These are phyloP conservation scores for Candida krabiensis DNA, from an alignment of 805 yeast species.

Conservation along the genomic window DNA sequence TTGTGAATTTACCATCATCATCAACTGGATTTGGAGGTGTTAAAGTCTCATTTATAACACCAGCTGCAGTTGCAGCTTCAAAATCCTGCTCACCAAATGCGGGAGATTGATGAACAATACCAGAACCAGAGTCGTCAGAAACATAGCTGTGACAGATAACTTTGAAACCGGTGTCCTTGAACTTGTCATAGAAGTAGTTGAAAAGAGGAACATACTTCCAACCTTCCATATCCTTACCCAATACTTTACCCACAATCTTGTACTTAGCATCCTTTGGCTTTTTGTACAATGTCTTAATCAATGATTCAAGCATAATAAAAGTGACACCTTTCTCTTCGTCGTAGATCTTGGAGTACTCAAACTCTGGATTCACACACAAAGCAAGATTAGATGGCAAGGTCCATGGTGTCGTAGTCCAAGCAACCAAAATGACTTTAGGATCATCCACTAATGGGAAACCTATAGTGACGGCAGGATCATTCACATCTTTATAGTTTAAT, in stretches of 20 bases:
- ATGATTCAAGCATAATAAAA: slow-evolving; percentile 81
- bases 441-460: slow-evolving; percentile 82
- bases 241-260: slow-evolving; percentile 75
- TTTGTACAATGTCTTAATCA: slow-evolving; percentile 84
- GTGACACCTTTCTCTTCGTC: slow-evolving; percentile 84
- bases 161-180: slow-evolving; percentile 74
- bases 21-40: slow-evolving; percentile 94
- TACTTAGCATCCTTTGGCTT: slow-evolving; percentile 90
- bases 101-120: slow-evolving; percentile 98
- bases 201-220: slow-evolving; percentile 79
- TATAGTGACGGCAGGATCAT: slow-evolving; percentile 93
- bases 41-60: slow-evolving; percentile 67
- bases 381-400: slow-evolving; percentile 94
- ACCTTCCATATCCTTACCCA: slow-evolving; percentile 81
- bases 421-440: slow-evolving; percentile 80
- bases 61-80: slow-evolving; percentile 72
- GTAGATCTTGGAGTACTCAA: slow-evolving; percentile 87
- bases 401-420: slow-evolving; percentile 99
- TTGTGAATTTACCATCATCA: slow-evolving; percentile 84
- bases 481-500: slow-evolving; percentile 95
- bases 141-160: slow-evolving; percentile 85
- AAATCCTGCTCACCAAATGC: slow-evolving; percentile 99
- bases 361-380: slow-evolving; percentile 85
- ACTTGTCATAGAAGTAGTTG: slow-evolving; percentile 74
- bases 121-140: slow-evolving; percentile 95